Percentiles rank a stretch among this genome's conserved stretches.
These are phyloP conservation scores for Cyberlindnera euphorbiae DNA, from an alignment of 805 yeast genomes.

Conservation along the genomic window DNA sequence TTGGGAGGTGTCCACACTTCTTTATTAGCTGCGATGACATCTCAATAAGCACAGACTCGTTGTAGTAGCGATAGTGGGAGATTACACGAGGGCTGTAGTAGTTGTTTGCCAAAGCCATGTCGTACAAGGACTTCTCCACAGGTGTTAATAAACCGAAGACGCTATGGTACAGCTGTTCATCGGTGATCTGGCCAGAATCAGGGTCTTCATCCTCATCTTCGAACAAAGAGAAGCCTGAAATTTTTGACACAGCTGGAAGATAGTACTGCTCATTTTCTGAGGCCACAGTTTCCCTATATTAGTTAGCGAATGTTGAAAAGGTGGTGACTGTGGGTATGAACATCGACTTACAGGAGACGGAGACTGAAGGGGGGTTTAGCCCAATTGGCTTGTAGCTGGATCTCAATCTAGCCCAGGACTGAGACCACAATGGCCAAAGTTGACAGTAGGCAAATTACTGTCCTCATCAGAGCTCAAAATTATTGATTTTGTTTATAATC, in stretches of 20 bases:
- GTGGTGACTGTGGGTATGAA: background rate
- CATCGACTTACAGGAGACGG: constrained; percentile 20
- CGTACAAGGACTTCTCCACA: constrained; percentile 18
- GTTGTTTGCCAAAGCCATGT: constrained; percentile 30
- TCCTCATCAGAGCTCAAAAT: too few species aligned
- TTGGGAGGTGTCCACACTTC: constrained; percentile 24
- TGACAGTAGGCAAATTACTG: too few species aligned
- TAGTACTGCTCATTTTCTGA: constrained; percentile 23
- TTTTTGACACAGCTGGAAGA: constrained; percentile 4
- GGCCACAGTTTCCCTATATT: constrained; percentile 22
- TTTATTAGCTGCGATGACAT: constrained; percentile 18
- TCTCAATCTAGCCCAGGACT: constrained; percentile 9
- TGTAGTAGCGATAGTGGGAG: constrained; percentile 55
- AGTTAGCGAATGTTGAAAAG: constrained; percentile 2
- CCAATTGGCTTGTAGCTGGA: constrained; percentile 25
- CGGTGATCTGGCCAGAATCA: constrained; percentile 2
- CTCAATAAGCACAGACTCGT: constrained; percentile 28
- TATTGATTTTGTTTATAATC: too few species aligned
- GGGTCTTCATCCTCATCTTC: constrained; percentile 10
- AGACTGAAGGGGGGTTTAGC: constrained; percentile 26
- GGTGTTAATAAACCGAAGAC: constrained; percentile 17
- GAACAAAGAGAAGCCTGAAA: constrained; percentile 11
- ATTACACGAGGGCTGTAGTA: constrained; percentile 57
- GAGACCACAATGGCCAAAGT: too few species aligned
- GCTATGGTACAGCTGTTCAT: constrained; percentile 17